Base-by-base conservation (phyloP, 2,329 filamentous ascomycete genomes). In the Pseudogymnoascus sp. region DNA sequence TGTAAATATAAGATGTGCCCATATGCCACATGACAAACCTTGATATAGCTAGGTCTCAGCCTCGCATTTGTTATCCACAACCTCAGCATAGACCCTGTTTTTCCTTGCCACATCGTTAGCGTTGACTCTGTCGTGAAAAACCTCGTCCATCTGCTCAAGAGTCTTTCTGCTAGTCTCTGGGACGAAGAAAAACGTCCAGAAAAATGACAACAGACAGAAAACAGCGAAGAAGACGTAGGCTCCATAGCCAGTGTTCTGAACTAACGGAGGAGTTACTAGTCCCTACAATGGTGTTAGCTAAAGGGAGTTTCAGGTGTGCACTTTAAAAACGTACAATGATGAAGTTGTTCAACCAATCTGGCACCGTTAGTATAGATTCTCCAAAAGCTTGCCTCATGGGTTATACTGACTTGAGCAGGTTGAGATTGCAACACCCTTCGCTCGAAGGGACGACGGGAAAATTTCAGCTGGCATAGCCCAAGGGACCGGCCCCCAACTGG, bases 371-470 rank as follows among this genome's bases (percentile, higher is more conserved):
- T 43, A 43, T 21, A 43, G 8, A 23, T 40, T 40, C n/a, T 18
- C n/a, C 16, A 40, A 40, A 16, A 40, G n/a, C 6, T 7, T 40
- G 38, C 16, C 38, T 18, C 2, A 40, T n/a, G 38, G n/a, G 38
- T 18, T 40, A 16, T 18, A 40, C 38, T 40, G 38, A 40, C 38
- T 87, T 5, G 80, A 81, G 64, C 80, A 84, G 0, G 85, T 88
- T 0, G 84, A 84, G 2, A 88, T 75, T 1, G 85, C 85, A 0
- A 87, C 84, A 40, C 87, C 88, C 71, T 88, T 89, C 2, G 86
- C 85, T 5, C 86, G 78, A 0, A 84, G 74, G 0, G 78, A 79
- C 0, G 80, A 81, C 0, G 84, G 84, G 43, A 88, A 88, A 14
- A 90, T 84, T 65, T 91, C 84, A 34, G 79, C 77, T 0, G 80